phyloP scores from a whole-genome alignment of 495 filamentous ascomycete genomes.

The Podospora didyma region DNA sequence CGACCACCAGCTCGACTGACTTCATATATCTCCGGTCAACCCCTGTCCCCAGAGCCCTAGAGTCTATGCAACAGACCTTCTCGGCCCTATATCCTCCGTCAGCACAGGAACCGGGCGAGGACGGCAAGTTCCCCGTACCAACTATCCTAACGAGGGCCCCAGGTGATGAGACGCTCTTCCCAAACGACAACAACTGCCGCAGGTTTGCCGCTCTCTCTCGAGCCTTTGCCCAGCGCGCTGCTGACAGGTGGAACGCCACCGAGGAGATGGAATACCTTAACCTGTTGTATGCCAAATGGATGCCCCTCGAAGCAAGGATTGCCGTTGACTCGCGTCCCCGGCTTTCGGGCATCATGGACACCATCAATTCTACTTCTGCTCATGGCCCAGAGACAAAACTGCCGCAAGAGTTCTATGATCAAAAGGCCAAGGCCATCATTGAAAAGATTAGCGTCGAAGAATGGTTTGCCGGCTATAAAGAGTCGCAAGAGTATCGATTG shows the following conservation, averaged over 20 bases:
- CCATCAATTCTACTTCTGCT: slow-evolving; percentile 80
- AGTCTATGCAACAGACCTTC: slow-evolving; percentile 87
- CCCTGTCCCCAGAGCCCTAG: slow-evolving; percentile 77
- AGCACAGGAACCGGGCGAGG: slow-evolving; percentile 44
- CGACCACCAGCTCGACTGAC: slow-evolving; percentile 54
- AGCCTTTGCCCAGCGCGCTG: slow-evolving; percentile 78
- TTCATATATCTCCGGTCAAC: slow-evolving; percentile 83
- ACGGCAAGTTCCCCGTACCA: slow-evolving; percentile 57
- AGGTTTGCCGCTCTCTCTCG: slow-evolving; percentile 75
- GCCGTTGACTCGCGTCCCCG: slow-evolving; percentile 81
- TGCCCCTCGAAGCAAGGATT: slow-evolving; percentile 66
- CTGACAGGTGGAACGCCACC: slow-evolving; percentile 75
- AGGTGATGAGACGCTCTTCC: slow-evolving; percentile 85
- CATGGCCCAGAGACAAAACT: slow-evolving; percentile 77
- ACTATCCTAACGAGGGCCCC: slow-evolving; percentile 70
- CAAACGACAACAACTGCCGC: slow-evolving; percentile 82
- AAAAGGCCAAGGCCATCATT: slow-evolving; percentile 62
- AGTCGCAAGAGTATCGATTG: slow-evolving; percentile 77
- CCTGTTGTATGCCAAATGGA: slow-evolving; percentile 71
- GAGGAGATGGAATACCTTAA: slow-evolving; percentile 85
- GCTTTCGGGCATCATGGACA: slow-evolving; percentile 89
- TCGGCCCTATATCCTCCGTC: slow-evolving; percentile 79
- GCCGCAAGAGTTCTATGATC: slow-evolving; percentile 84
- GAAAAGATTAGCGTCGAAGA: slow-evolving; percentile 83
- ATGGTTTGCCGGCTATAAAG: slow-evolving; percentile 85